Base-by-base conservation (phyloP, 495 filamentous ascomycete species). In the Hyaloscypha hepaticicola region DNA sequence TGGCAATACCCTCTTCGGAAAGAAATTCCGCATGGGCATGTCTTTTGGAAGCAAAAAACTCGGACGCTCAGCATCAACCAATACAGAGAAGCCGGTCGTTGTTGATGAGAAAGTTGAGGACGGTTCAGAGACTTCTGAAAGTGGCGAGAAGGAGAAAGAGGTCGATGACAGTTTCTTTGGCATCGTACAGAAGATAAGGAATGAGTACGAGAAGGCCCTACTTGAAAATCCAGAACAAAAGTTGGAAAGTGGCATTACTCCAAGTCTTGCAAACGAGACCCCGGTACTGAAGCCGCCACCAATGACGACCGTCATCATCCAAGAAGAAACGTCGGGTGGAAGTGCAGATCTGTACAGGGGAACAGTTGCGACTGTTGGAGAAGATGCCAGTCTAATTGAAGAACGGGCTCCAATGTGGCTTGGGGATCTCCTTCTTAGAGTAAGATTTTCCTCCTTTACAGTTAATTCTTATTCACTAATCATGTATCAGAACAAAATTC, bases 311-410 rank as follows among this genome's bases (percentile, higher is more conserved):
- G 89, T 99, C 33, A 90, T 98, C 52, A 92, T 99, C 57, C 96
- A 99, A 73, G 95, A 98, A 73, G 96, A 99, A 71, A 88, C 90
- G 0, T 90, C 90, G 34, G 95, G 93, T 29, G 95, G 95, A 53
- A 93, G 93, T 55, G 89, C 90, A 27, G 95, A 98, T 78, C 78
- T 98, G 5, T 98, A 96, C 72, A 81, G 93, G 71, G 96, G 95
- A 1, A 96, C 87, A 6, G 89, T 97, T 14, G 90, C 82, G 48
- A 85, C 84, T 3, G 82, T 93, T 16, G 91, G 90, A 8, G 77
- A 84, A 55, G 91, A 96, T 66, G 88, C 89, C 29, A 91, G 96
- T 74, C 75, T 88, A 19, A 86, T 99, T 29, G 94, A 98, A 77
- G 87, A 88, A 66, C 80, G 87, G 16, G 92, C 89, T 29, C 95